Evolutionary conservation across 2,329 filamentous ascomycete genomes (phyloP), one percentile per base, ranked within the genome.

Genomic region (Septoria petroselini): DNA sequence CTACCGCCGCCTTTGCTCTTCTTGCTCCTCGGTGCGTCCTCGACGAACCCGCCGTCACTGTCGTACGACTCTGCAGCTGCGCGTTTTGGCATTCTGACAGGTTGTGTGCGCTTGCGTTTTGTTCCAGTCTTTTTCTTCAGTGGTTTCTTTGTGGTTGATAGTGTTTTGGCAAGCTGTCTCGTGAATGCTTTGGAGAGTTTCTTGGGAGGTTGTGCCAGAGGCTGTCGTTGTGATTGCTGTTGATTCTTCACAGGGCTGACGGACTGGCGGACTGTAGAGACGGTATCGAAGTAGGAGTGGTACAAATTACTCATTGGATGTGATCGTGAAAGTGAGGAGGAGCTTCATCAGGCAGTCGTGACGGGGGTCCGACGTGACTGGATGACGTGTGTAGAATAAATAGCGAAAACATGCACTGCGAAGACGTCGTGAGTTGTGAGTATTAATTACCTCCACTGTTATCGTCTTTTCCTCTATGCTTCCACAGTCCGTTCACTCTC

Each of bases 11-110:
- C 41, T 48, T 62, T 64, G 31, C 58, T 57, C 46, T 62, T 56
- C 34, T 58, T 56, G 18, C 44, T 53, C 50, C 60, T 62, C 1
- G 63, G 63, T 17, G 63, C 65, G 49, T 68, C 64, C 40, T 67
- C 65, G 3, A 67, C 60, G 48, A 65, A 67, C n/a, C 63, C 66
- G 23, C 52, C 60, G 42, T 67, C 62, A 7, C 57, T 56, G 6
- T 66, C 63, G 53, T 67, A 63, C 2, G 62, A 56, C n/a, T 65
- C 9, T 48, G 43, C 48, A 18, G 58, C 58, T 11, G 47, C 40
- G 35, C 62, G 64, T 45, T 66, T 66, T 9, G 58, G 53, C 56
- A 62, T 62, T 23, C 18, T 55, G 14, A 27, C 2, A 11, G 42
- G 11, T 0, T n/a, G 15, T 2, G 21, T 7, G 1, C 43, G 43